Evolutionary conservation across 768 basidiomycete species (phyloP).

Genomic region (Plicaturopsis crispa): DNA sequence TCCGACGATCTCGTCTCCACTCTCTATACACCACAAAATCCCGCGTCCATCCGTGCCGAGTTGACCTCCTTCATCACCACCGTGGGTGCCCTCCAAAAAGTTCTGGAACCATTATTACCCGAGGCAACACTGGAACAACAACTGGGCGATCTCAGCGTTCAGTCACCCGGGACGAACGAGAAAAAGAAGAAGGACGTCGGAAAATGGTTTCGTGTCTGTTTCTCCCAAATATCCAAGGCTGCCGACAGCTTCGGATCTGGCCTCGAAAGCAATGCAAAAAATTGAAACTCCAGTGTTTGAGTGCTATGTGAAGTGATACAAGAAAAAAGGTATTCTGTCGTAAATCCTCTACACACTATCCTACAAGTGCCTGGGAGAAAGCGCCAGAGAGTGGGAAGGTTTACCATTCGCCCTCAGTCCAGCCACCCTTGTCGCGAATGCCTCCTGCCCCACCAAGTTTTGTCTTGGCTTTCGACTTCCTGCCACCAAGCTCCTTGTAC

Average conservation of each 20-base stretch:
- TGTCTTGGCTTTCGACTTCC: conserved; percentile 69
- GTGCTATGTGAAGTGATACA: no score
- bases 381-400: no score
- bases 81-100: conserved; percentile 27
- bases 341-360: no score
- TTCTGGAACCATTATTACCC: conserved; percentile 12
- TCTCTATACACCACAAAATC: conserved; percentile 58
- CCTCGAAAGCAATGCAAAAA: no score
- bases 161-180: conserved; percentile 1
- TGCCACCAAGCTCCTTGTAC: conserved; percentile 86
- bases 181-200: conserved; percentile 26
- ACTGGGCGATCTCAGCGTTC: conserved; percentile 20
- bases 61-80: conserved; percentile 28
- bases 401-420: conserved; percentile 38
- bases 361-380: no score
- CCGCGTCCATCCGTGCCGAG: conserved; percentile 29
- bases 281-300: no score
- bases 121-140: conserved; percentile 20
- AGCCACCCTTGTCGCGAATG: conserved; percentile 73
- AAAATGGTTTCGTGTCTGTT: conserved; percentile 62
- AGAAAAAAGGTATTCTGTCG: no score
- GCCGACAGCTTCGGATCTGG: no score
- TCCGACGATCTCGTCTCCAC: conserved; percentile 65
- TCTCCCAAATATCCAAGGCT: conserved; percentile 52
- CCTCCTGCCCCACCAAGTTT: conserved; percentile 62